Percentiles rank a stretch among this genome's conserved stretches.
phyloP scores from a whole-genome alignment of 352 stramenopile species.

The Phytophthora capsici region DNA sequence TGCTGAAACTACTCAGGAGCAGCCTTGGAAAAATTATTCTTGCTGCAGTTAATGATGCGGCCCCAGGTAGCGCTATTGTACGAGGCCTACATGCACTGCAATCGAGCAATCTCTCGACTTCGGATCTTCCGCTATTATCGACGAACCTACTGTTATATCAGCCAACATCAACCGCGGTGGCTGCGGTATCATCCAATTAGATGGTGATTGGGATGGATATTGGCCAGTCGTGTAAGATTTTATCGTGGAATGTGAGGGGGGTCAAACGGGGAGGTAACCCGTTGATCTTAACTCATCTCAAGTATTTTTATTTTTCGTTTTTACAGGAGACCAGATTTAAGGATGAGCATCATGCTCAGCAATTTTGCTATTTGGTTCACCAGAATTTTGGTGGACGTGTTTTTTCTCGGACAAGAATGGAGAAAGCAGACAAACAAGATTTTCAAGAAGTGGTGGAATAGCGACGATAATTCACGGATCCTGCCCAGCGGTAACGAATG shows the following conservation, averaged over 20 bases:
- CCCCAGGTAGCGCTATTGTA: no score
- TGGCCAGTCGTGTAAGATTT: background rate
- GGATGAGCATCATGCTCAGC: background rate
- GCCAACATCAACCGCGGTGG: background rate
- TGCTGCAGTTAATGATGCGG: no score
- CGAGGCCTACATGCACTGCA: no score
- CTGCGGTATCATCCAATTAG: background rate
- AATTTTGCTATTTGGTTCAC: background rate
- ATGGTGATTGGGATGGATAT: background rate
- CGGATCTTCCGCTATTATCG: no score
- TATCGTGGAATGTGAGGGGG: background rate
- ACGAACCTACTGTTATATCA: background rate
- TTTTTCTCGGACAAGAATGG: background rate
- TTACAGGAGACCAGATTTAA: background rate
- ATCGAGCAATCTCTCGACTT: no score
- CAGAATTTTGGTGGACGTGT: background rate
- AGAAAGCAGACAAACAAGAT: background rate
- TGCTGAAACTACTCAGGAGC: no score
- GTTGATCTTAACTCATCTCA: background rate
- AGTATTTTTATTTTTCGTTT: slow-evolving; percentile 1
- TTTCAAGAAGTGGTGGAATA: background rate
- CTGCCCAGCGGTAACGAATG: background rate
- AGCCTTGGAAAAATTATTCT: no score
- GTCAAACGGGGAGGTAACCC: background rate
- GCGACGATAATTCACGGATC: slow-evolving; percentile 7